A percentile compares a stretch with the other conserved stretches of the same genome.
Evolutionary conservation across 345 rosid species (phyloP).

Genomic region (Salix purpurea): DNA sequence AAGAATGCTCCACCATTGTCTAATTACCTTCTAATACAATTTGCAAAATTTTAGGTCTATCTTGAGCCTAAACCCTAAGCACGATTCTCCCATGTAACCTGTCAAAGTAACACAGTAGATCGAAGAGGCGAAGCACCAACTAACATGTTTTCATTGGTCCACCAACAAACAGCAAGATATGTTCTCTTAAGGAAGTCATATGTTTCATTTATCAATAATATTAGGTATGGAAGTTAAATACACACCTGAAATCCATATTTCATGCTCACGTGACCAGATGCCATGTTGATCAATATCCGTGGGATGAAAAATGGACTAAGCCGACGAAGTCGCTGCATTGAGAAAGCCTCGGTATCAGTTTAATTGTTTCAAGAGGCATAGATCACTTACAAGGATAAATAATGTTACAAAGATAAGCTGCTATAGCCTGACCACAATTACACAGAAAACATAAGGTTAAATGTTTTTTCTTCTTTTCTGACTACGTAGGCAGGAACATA

Average conservation of each 20-base stretch:
- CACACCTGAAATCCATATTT: slow-evolving; percentile 89
- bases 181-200: slow-evolving; percentile 6
- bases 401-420: background rate
- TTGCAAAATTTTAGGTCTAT: background rate
- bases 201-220: background rate
- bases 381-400: background rate
- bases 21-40: background rate
- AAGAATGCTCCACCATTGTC: background rate
- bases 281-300: slow-evolving; percentile 89
- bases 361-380: slow-evolving; percentile 12
- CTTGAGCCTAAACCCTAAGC: background rate
- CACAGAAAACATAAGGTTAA: background rate
- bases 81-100: background rate
- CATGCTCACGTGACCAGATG: slow-evolving; percentile 97
- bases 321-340: slow-evolving; percentile 69
- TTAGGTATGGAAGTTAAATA: background rate
- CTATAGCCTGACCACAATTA: background rate
- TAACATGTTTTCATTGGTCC: background rate
- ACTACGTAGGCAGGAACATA: slow-evolving; percentile 8
- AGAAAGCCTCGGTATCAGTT: slow-evolving; percentile 16
- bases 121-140: background rate
- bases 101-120: background rate
- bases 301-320: slow-evolving; percentile 97
- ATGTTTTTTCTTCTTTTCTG: background rate
- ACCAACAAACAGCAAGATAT: background rate